These are phyloP conservation scores for Sporisorium reilianum DNA, from an alignment of 1,284 basidiomycete genomes.

Conservation along the genomic window DNA sequence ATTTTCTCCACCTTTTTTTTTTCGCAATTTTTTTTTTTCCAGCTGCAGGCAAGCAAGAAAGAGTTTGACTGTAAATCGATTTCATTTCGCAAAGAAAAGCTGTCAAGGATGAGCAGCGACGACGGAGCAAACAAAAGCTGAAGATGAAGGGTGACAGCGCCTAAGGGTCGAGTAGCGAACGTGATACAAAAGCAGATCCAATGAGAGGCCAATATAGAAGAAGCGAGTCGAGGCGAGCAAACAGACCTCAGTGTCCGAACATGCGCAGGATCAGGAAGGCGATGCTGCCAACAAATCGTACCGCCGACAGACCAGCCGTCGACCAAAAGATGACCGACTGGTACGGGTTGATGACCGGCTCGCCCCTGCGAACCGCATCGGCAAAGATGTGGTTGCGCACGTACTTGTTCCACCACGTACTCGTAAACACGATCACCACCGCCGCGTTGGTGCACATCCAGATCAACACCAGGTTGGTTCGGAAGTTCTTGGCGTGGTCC, in stretches of 20 bases:
- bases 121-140: constrained; percentile 6
- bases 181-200: not conserved
- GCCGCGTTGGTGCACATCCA: constrained; percentile 74
- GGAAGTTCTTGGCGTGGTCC: constrained; percentile 75
- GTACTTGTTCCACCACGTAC: constrained; percentile 48
- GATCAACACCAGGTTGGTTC: constrained; percentile 89
- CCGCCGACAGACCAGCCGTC: constrained; percentile 50
- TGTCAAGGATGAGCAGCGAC: not conserved
- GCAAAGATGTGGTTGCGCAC: constrained; percentile 41
- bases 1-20: constrained; percentile 10
- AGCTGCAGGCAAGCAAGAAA: not conserved
- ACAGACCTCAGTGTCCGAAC: constrained; percentile 40
- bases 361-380: constrained; percentile 21
- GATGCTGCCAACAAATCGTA: constrained; percentile 50
- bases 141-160: not conserved
- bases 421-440: constrained; percentile 58
- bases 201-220: not conserved
- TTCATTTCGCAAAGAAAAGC: not conserved
- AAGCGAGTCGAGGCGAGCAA: not conserved
- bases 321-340: constrained; percentile 50
- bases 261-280: constrained; percentile 48
- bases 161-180: not conserved
- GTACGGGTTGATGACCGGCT: constrained; percentile 49
- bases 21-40: not conserved
- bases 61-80: not conserved